phyloP scores from a whole-genome alignment of 148 eudicot species.

The Persicaria tinctoria region DNA sequence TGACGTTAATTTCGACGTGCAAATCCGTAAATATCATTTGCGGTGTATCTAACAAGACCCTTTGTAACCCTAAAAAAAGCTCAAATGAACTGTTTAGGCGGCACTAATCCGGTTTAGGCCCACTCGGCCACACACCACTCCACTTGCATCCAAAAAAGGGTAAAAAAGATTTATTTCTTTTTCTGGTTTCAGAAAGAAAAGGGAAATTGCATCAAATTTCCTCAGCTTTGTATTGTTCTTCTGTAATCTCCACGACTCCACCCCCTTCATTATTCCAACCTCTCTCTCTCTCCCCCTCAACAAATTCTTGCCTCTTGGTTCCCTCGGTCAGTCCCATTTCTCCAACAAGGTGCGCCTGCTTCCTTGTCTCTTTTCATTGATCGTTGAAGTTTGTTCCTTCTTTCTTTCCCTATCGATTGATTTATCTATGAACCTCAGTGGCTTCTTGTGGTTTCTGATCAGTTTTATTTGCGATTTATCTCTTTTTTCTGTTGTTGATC shows the following conservation, averaged over 20 bases:
- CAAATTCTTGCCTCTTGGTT: background rate
- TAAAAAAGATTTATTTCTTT: background rate
- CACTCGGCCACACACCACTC: background rate
- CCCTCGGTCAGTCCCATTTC: background rate
- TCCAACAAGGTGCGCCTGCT: background rate
- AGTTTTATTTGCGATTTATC: background rate
- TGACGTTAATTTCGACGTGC: too few relatives aligned
- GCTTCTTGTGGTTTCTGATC: background rate
- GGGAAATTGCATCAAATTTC: slow-evolving; percentile 3
- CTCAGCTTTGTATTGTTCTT: slow-evolving; percentile 5
- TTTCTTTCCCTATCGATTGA: background rate
- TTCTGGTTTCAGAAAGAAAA: background rate
- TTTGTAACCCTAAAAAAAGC: too few relatives aligned
- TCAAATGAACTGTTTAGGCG: too few relatives aligned
- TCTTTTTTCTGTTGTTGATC: background rate
- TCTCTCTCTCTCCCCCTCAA: background rate
- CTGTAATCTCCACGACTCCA: background rate
- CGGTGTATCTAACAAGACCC: too few relatives aligned
- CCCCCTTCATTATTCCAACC: slow-evolving; percentile 8
- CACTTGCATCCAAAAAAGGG: background rate
- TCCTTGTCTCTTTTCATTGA: background rate
- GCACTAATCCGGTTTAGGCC: too few relatives aligned
- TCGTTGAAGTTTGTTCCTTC: background rate
- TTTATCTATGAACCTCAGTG: background rate
- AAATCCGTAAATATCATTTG: too few relatives aligned